phyloP scores from a whole-genome alignment of 2,329 filamentous ascomycete species.

The Hypoxylon sp. region DNA sequence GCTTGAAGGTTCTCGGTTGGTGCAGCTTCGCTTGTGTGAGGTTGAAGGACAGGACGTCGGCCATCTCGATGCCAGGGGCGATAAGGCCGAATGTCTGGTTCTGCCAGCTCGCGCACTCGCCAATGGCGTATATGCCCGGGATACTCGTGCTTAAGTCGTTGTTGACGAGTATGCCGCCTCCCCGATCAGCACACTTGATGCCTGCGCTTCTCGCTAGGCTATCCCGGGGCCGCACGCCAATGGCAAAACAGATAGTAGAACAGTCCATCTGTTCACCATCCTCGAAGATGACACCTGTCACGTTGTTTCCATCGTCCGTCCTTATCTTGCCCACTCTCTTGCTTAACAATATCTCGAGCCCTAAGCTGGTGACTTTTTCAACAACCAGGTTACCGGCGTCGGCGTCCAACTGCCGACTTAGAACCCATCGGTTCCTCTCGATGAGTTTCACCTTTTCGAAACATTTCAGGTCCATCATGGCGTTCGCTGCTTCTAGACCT shows the following conservation, averaged over 20 bases:
- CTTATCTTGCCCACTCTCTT: slow-evolving; percentile 81
- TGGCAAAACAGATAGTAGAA: slow-evolving; percentile 88
- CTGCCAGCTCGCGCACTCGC: slow-evolving; percentile 92
- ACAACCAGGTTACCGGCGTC: slow-evolving; percentile 87
- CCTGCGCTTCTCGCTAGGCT: slow-evolving; percentile 78
- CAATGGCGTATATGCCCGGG: slow-evolving; percentile 84
- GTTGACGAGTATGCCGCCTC: slow-evolving; percentile 81
- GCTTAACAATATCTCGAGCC: slow-evolving; percentile 82
- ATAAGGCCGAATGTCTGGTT: slow-evolving; percentile 90
- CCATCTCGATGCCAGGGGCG: slow-evolving; percentile 91
- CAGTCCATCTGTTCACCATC: slow-evolving; percentile 83
- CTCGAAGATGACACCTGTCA: slow-evolving; percentile 82
- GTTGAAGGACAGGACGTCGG: slow-evolving; percentile 90
- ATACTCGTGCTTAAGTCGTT: slow-evolving; percentile 76
- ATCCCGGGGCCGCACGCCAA: slow-evolving; percentile 85
- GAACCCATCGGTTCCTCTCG: slow-evolving; percentile 84
- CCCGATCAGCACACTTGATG: slow-evolving; percentile 77
- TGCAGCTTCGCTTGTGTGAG: slow-evolving; percentile 85
- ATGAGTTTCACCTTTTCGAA: slow-evolving; percentile 82
- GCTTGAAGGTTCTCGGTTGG: slow-evolving; percentile 76
- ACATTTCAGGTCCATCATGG: slow-evolving; percentile 86
- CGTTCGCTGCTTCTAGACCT: slow-evolving; percentile 89
- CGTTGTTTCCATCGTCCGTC: slow-evolving; percentile 73
- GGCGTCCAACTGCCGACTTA: slow-evolving; percentile 83
- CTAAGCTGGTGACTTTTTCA: slow-evolving; percentile 82